Evolutionary conservation across 352 stramenopile genomes (phyloP), one percentile per base, ranked within the genome.

Genomic region (Globisporangium parvum): DNA sequence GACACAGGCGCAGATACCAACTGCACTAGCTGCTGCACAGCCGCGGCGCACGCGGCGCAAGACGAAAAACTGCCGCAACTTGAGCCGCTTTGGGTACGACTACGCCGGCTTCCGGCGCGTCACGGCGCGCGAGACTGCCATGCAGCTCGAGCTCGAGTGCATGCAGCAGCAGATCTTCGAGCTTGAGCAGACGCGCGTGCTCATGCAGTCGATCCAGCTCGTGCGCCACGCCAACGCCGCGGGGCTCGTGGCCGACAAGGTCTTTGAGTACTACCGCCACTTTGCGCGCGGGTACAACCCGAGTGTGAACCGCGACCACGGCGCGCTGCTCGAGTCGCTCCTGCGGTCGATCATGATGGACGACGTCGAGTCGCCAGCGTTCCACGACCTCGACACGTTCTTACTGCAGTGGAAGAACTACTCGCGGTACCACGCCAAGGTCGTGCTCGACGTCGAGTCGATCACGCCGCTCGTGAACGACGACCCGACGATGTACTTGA

Each of bases 401-500:
- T 47, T 87, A 2, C 37, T 57, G 41, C 77, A 81, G 53, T 87
- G 74, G 74, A 47, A 64, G n/a, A 70, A 87, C 66, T 87, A 85
- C 58, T 85, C 77, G 28, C 67, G 68, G 46, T 87, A 77, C 55
- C 77, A 87, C 48, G 67, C 77, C 17, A 62, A 70, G 55, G 61
- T 87, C 37, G 50, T 20, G 17, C 60, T 80, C 21, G 39, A 60
- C 11, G 69, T 70, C 39, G 44, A 66, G 28, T 51, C 48, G 28
- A 77, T 87, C 45, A 59, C 77, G 51, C 65, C 62, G 10, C 49
- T 83, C 23, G 64, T 72, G 48, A 70, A 50, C 51, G 66, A 69
- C 9, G 63, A 78, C 18, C 61, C 54, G 28, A 59, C 66, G 24
- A 57, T 65, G 33, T 66, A 77, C 28, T 53, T 72, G 0, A 56